Percentiles rank a stretch among this genome's conserved stretches.
Evolutionary conservation across 345 rosid species (phyloP).

Genomic region (Dovyalis caffra): DNA sequence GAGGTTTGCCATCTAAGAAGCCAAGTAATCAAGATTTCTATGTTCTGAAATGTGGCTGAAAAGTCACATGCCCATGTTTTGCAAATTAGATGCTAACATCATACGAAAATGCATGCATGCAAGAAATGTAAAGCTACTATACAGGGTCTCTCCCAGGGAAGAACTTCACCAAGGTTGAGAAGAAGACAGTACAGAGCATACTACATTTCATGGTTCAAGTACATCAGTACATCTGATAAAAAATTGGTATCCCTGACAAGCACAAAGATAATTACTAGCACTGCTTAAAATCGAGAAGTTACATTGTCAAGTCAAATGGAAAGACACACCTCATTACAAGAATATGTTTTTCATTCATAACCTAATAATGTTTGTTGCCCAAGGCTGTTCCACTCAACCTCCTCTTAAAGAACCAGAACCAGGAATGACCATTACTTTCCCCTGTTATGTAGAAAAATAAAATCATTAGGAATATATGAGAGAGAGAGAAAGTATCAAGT

Average conservation of each 20-base stretch:
- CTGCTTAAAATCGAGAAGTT: neutral
- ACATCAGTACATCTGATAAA: neutral
- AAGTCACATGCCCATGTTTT: neutral
- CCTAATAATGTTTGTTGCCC: neutral
- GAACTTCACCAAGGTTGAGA: neutral
- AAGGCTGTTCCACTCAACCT: neutral
- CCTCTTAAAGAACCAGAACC: neutral
- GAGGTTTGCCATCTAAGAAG: neutral
- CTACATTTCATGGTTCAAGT: neutral
- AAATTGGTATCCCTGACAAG: neutral
- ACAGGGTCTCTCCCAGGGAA: neutral
- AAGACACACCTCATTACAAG: neutral
- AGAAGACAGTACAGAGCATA: neutral
- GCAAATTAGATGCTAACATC: neutral
- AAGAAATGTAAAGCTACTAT: neutral
- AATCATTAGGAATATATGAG: neutral
- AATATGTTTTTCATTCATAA: slow-evolving; percentile 1
- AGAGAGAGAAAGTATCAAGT: neutral
- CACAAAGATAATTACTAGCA: neutral
- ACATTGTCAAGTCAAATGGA: neutral
- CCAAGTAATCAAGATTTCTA: neutral
- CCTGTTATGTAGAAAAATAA: slow-evolving; percentile 29
- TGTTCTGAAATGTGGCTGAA: neutral
- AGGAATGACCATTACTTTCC: slow-evolving; percentile 42
- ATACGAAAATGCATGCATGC: neutral